Conservation (phyloP, 176 grass and related monocot genomes). For the maize (Zea mays) region Zm-B73-REFERENCE-NAM-5.0 NC_050099.1:171080001-171080500, state of each 20-base stretch:
- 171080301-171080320: too few relatives aligned
- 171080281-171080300: neutral
- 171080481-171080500: too few relatives aligned
- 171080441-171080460: too few relatives aligned
- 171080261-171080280: slow-evolving; percentile 10
- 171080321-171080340: too few relatives aligned
- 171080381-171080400: too few relatives aligned
- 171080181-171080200: neutral
- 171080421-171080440: too few relatives aligned
- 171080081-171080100: slow-evolving; percentile 27
- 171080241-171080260: slow-evolving; percentile 36
- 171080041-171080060: neutral
- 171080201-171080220: slow-evolving; percentile 25
- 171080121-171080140: neutral
- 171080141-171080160: slow-evolving; percentile 13
- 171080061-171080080: slow-evolving; percentile 21
- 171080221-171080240: neutral
- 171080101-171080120: slow-evolving; percentile 26
- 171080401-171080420: too few relatives aligned
- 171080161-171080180: neutral
- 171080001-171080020: slow-evolving; percentile 12
- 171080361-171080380: too few relatives aligned
- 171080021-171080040: slow-evolving; percentile 39
- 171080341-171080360: too few relatives aligned
- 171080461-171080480: too few relatives aligned